Conservation (phyloP, 2,329 filamentous ascomycete species). For the Aspergillus aculeatinus region DNA sequence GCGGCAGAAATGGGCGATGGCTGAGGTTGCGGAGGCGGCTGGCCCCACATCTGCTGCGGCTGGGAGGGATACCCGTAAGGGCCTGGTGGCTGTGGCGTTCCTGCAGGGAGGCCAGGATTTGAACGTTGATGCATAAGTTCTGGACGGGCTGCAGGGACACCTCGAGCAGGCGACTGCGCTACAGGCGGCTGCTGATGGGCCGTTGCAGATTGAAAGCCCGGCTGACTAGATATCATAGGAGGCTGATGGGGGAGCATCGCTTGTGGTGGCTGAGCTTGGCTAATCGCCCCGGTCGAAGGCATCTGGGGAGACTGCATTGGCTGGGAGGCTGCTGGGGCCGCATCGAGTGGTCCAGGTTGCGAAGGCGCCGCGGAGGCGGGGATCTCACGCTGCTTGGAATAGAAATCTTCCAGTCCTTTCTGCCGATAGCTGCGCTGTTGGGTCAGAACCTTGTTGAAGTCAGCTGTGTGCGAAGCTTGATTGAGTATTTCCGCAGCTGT, state of each 20-base stretch:
- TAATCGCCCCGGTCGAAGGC: conserved; percentile 34
- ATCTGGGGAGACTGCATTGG: conserved; percentile 42
- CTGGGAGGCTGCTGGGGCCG: conserved; percentile 38
- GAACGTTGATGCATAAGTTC: conserved; percentile 67
- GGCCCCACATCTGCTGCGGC: conserved; percentile 68
- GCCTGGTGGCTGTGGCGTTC: conserved; percentile 43
- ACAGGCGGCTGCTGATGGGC: conserved; percentile 37
- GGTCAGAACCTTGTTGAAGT: conserved; percentile 83
- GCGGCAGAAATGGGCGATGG: conserved; percentile 52
- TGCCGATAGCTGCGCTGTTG: conserved; percentile 75
- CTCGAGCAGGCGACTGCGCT: conserved; percentile 70
- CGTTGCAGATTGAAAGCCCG: conserved; percentile 65
- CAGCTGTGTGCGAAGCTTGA: conserved; percentile 83
- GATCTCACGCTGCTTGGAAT: conserved; percentile 79
- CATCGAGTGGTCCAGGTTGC: conserved; percentile 31
- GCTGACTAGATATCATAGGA: conserved; percentile 53
- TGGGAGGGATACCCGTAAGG: conserved; percentile 59
- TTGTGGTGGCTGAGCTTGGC: conserved; percentile 35
- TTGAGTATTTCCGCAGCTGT: conserved; percentile 76
- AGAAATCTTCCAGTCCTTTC: conserved; percentile 77
- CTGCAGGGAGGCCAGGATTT: conserved; percentile 56
- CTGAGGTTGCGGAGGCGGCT: conserved; percentile 62
- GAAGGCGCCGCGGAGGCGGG: conserved; percentile 51
- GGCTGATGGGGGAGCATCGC: conserved; percentile 43
- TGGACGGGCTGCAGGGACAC: conserved; percentile 61